phyloP scores from a whole-genome alignment of 345 rosid species.

The Gossypium mustelinum region DNA sequence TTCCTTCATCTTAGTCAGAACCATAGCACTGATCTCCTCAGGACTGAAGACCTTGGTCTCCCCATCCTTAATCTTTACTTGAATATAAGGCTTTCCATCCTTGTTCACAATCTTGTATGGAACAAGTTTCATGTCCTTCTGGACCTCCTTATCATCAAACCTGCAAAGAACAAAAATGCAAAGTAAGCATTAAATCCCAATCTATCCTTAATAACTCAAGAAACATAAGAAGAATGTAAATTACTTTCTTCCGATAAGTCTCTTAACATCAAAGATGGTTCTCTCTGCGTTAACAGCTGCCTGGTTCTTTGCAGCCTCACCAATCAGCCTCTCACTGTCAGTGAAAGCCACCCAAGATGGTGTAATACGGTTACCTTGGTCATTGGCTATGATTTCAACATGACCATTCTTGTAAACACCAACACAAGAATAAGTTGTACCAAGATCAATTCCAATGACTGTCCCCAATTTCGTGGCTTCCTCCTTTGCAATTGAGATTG shows the following conservation, averaged over 20 bases:
- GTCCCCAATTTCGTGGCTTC: slow-evolving; percentile 82
- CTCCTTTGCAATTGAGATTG: slow-evolving; percentile 49
- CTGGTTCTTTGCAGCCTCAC: slow-evolving; percentile 98
- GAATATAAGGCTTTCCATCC: slow-evolving; percentile 94
- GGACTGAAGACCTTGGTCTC: slow-evolving; percentile 95
- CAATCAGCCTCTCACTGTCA: slow-evolving; percentile 84
- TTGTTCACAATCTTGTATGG: slow-evolving; percentile 89
- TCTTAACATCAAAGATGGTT: slow-evolving; percentile 88
- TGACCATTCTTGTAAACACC: slow-evolving; percentile 98
- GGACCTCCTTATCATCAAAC: slow-evolving; percentile 91
- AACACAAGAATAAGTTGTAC: slow-evolving; percentile 94
- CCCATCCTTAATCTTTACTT: slow-evolving; percentile 84
- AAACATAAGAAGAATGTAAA: not conserved
- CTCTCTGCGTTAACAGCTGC: slow-evolving; percentile 87
- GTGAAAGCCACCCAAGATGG: slow-evolving; percentile 89
- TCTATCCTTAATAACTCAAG: not conserved
- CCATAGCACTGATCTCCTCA: slow-evolving; percentile 95
- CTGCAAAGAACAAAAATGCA: slow-evolving; percentile 27
- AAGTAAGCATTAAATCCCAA: not conserved
- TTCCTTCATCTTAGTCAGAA: slow-evolving; percentile 91
- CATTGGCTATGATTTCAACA: slow-evolving; percentile 64
- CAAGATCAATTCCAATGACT: slow-evolving; percentile 92
- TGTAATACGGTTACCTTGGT: not conserved
- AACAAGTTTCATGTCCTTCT: slow-evolving; percentile 82
- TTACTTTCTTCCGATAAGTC: slow-evolving; percentile 95